Base-by-base conservation (phyloP, 2,329 filamentous ascomycete species). In the Aspergillus thermomutatus region DNA sequence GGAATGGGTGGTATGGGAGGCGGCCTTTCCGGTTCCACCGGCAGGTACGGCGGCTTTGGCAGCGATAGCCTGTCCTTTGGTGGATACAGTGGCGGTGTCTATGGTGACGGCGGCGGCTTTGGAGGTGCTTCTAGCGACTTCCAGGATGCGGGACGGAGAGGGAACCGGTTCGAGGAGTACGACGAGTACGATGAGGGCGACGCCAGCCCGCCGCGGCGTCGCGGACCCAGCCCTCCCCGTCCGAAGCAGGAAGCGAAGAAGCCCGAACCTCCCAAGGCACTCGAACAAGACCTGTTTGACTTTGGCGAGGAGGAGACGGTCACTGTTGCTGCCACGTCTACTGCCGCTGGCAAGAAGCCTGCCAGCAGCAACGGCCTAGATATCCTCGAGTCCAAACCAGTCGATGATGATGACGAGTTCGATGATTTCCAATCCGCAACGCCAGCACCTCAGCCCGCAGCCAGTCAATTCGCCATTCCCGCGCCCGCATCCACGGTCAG, bases 381-480 rank as follows among this genome's bases (percentile, higher is more conserved):
- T 47, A 75, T 79, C 17, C 70, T 86, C 50, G 67, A 72, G 27
- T 71, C 77, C 46, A 68, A 75, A 17, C 75, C 75, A 28, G 79
- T 79, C 45, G 86, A 85, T 52, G 93, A 97, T 62, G 92, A 96
- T 64, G 94, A 65, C 41, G 43, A 97, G 61, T 97, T 97, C 69
- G 94, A 97, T 70, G 94, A 99, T 70, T 97, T 97, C 81, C 91
- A 96, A 74, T 96, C 92, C 21, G 93, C 93, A 14, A 79, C 89
- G 2, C 78, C 85, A 26, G 69, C 79, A 14, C 74, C 70, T 47
- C 62, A 67, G 52, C 65, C 69, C n/a, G 60, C 70, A 26, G 64
- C 75, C 25, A 69, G 71, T 52, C 70, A 73, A 31, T 73, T 78
- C 53, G 64, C 68, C 14, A 73, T 80, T 47, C 62, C 73, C 23